phyloP scores from a whole-genome alignment of 177 flowering plant genomes.

The Telopea speciosissima region DNA sequence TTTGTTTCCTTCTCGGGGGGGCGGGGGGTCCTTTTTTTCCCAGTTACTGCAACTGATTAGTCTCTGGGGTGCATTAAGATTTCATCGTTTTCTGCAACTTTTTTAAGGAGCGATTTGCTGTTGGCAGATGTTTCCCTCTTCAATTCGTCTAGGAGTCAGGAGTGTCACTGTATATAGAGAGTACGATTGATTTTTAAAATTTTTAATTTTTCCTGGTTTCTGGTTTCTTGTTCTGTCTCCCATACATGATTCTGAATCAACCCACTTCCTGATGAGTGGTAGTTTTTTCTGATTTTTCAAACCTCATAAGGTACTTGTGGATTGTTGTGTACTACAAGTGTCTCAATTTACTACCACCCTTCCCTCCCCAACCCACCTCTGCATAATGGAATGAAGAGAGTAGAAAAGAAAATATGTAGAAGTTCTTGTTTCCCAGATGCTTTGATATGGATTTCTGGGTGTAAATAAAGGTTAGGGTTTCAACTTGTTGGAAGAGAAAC shows the following conservation, averaged over 20 bases:
- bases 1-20: not conserved
- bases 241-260: not conserved
- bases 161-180: too few relatives aligned
- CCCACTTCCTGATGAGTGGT: not conserved
- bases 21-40: not conserved
- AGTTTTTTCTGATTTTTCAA: not conserved
- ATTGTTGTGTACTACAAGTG: too few relatives aligned
- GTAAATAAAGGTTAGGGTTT: too few relatives aligned
- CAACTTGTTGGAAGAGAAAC: too few relatives aligned
- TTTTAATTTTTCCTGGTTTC: not conserved
- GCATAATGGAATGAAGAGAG: too few relatives aligned
- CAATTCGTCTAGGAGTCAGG: too few relatives aligned
- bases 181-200: too few relatives aligned
- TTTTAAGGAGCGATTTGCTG: not conserved
- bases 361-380: too few relatives aligned
- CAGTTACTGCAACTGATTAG: not conserved
- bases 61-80: slow-evolving; percentile 28
- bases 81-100: not conserved
- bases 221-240: not conserved
- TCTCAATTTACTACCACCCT: too few relatives aligned
- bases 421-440: too few relatives aligned
- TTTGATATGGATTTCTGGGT: too few relatives aligned
- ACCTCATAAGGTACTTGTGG: not conserved
- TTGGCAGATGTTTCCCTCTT: not conserved
- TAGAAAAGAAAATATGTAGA: too few relatives aligned